Percentiles rank a stretch among this genome's conserved stretches.
These are phyloP conservation scores for Beauveria caledonica DNA, from an alignment of 2,329 filamentous ascomycete genomes.

Conservation along the genomic window DNA sequence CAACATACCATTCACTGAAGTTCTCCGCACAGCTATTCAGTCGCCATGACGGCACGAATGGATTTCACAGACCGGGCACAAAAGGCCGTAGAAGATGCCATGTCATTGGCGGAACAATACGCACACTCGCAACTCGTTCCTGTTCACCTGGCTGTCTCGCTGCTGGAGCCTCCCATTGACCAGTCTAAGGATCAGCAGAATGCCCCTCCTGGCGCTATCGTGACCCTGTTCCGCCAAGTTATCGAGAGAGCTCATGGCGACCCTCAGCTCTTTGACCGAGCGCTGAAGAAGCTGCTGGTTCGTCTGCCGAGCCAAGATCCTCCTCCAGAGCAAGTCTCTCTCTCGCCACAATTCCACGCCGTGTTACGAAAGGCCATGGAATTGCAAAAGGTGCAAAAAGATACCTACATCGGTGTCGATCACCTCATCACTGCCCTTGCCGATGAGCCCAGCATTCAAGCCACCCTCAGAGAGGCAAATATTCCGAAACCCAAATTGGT, in stretches of 20 bases:
- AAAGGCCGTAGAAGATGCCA: constrained; percentile 82
- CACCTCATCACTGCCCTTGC: constrained; percentile 81
- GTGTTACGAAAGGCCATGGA: constrained; percentile 80
- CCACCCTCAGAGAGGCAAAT: constrained; percentile 73
- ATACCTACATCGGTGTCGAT: constrained; percentile 88
- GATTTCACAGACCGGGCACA: constrained; percentile 92
- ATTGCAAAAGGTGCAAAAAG: constrained; percentile 93
- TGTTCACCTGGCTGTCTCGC: constrained; percentile 76
- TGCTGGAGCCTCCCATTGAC: constrained; percentile 68
- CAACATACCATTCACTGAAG: not conserved
- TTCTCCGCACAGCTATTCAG: constrained; percentile 12
- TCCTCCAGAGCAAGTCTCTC: constrained; percentile 77
- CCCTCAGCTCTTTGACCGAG: constrained; percentile 76
- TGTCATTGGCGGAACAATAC: constrained; percentile 81
- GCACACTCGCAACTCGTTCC: constrained; percentile 85
- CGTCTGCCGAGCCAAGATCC: constrained; percentile 91
- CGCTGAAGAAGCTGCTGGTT: constrained; percentile 86
- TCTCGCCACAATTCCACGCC: constrained; percentile 74
- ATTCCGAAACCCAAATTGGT: constrained; percentile 86
- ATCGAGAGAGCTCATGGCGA: constrained; percentile 91
- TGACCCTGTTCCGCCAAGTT: constrained; percentile 89
- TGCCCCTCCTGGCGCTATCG: constrained; percentile 50
- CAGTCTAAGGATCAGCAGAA: constrained; percentile 80
- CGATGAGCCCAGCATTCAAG: constrained; percentile 69
- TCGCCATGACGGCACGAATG: constrained; percentile 65